Evolutionary conservation across 192 early-diverging fungal species (phyloP), one percentile per base, ranked within the genome.

Genomic region (Gonapodya prolifera): DNA sequence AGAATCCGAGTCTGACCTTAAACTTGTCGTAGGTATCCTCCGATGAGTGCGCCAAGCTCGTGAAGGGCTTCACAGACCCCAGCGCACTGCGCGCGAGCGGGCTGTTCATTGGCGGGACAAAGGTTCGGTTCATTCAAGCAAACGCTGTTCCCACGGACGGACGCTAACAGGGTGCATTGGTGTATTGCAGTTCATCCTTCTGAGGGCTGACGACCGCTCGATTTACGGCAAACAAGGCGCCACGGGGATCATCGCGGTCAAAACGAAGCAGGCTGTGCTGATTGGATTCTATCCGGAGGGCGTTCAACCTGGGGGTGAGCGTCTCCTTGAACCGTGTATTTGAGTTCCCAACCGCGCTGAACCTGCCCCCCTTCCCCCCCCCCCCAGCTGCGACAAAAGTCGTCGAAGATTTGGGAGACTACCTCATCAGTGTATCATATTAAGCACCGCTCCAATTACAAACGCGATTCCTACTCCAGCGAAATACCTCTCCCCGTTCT

Each of bases 161-260:
- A n/a, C n/a, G n/a, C n/a, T n/a, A n/a, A 16, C 71, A 73, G 16
- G 2, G 2, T 73, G 28, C 32, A 13, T 73, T 73, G 8, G 29
- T 29, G 29, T 73, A 18, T 32, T 8, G n/a, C 13, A 73, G 71
- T 94, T 90, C 82, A 83, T 98, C 76, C 84, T 89, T 69, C 83
- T 92, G 45, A 82, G 84, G 70, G 89, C 88, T 35, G 87, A 87
- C 76, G 89, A 89, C 34, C 83, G 86, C 28, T 84, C 81, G 75
- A 91, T 96, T 79, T 93, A 93, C 76, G 94, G 89, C 80, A 96
- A 93, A 84, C 82, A 89, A 13, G 86, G 91, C 91, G 77, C 85
- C 29, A 88, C 86, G 78, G 95, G 95, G 79, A 80, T 92, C 79
- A 80, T 85, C 80, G 83, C 84, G 75, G 91, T 86, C 33, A 95